Evolutionary conservation across 192 early-diverging fungal genomes (phyloP).

Genomic region (Phycomyces nitens): DNA sequence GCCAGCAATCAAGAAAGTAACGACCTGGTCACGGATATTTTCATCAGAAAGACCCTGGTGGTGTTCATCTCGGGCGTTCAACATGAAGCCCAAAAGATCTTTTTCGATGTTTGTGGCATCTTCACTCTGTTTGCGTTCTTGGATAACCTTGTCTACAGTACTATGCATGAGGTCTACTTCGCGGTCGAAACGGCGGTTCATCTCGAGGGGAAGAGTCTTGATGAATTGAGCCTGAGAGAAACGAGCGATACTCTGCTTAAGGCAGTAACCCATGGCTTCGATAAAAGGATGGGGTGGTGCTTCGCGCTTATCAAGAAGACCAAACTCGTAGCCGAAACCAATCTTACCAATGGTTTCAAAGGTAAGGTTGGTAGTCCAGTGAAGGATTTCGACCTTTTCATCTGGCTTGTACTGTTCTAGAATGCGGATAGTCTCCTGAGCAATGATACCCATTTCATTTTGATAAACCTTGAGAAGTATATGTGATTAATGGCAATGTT

Average conservation of each 20-base stretch:
- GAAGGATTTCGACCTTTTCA: conserved; percentile 35
- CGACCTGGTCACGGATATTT: conserved; percentile 57
- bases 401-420: conserved; percentile 32
- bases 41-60: conserved; percentile 35
- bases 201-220: conserved; percentile 41
- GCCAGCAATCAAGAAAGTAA: conserved; percentile 59
- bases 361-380: conserved; percentile 54
- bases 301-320: conserved; percentile 21
- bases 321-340: conserved; percentile 57
- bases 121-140: conserved; percentile 36
- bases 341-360: conserved; percentile 55
- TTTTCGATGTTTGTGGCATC: conserved; percentile 27
- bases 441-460: conserved; percentile 42
- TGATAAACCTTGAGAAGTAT: conserved; percentile 33
- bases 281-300: conserved; percentile 31
- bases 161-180: conserved; percentile 37
- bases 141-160: conserved; percentile 46
- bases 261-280: conserved; percentile 33
- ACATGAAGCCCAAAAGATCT: conserved; percentile 56
- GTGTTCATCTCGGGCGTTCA: conserved; percentile 40
- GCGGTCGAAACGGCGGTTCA: conserved; percentile 40
- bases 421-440: conserved; percentile 24
- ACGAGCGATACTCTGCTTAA: conserved; percentile 13
- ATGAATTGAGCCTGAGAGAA: conserved; percentile 13
- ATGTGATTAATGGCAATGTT: no score